Evolutionary conservation across 257 asterid species (phyloP), one percentile per base, ranked within the genome.

Genomic region (Solanum virginianum): DNA sequence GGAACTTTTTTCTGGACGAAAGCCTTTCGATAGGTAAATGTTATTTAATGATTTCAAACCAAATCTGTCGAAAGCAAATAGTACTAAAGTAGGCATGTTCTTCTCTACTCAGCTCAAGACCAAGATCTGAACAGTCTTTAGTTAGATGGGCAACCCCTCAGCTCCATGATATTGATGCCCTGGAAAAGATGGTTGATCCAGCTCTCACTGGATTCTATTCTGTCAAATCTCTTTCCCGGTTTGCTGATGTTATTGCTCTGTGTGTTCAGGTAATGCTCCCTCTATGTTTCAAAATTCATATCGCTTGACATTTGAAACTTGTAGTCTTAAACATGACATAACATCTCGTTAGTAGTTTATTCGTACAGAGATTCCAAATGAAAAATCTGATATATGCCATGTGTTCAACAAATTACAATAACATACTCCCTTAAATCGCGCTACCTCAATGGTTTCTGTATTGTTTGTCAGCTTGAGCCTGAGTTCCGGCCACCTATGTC

Each of bases 401-500:
- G 55, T 81, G 43, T 57, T 60, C 36, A n/a, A 22, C 36, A n/a
- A 22, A 39, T 54, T 36, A 2, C 84, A 56, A 41, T 17, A 59
- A 14, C 3, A 14, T 39, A n/a, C n/a, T 36, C 43, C 24, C 10
- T 22, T 43, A 57, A 17, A 22, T 59, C 8, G 18, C 20, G 22
- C 14, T 54, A 63, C 13, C 80, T 83, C 86, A 53, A 43, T 29
- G 24, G 68, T 63, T 18, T 49, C 1, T 24, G 11, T 83, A 53
- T 4, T 49, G 59, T 84, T 57, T 70, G 88, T 82, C 95, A 95
- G 98, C 91, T 95, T 54, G 98, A 95, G 93, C 98, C 98, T 1
- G 99, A 95, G 93, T 97, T 97, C 89, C 91, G 98, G 85, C 98
- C 98, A 36, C 99, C 98, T 7, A 95, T 97, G 95, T 97, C 98